Conservation (phyloP, 352 stramenopile species). For the Phytophthora litchii region DNA sequence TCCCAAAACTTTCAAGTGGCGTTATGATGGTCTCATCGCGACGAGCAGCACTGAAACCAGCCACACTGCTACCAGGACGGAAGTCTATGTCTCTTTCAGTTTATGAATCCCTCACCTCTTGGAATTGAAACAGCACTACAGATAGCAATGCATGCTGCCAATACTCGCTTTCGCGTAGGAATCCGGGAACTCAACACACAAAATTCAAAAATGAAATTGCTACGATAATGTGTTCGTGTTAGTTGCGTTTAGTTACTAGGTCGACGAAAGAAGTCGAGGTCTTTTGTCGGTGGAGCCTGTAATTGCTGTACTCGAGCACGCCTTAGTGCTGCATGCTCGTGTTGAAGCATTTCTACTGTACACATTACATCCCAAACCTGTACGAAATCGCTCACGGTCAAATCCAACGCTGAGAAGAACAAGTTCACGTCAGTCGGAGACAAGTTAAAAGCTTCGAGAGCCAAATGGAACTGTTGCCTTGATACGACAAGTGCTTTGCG, state of each 20-base stretch:
- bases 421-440: constrained; percentile 54
- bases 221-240: neutral
- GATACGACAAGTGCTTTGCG: constrained; percentile 48
- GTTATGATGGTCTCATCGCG: constrained; percentile 30
- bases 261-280: constrained; percentile 44
- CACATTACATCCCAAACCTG: constrained; percentile 55
- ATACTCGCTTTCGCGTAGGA: constrained; percentile 3
- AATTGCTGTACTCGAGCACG: constrained; percentile 53
- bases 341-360: constrained; percentile 50
- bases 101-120: constrained; percentile 23
- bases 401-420: constrained; percentile 64
- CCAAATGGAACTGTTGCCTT: constrained; percentile 62
- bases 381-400: constrained; percentile 55
- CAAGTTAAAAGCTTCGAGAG: constrained; percentile 60
- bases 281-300: constrained; percentile 45
- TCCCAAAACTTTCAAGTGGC: constrained; percentile 21
- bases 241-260: constrained; percentile 2
- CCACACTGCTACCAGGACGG: constrained; percentile 1
- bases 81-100: constrained; percentile 19
- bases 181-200: constrained; percentile 19
- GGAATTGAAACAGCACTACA: constrained; percentile 10
- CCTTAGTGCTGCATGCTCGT: constrained; percentile 47
- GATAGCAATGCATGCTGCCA: constrained; percentile 30
- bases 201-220: constrained; percentile 19
- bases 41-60: constrained; percentile 23